A percentile compares a stretch with the other conserved stretches of the same genome.
These are phyloP conservation scores for Penicillium simplicissimum DNA, from an alignment of 495 filamentous ascomycete species.

Conservation along the genomic window DNA sequence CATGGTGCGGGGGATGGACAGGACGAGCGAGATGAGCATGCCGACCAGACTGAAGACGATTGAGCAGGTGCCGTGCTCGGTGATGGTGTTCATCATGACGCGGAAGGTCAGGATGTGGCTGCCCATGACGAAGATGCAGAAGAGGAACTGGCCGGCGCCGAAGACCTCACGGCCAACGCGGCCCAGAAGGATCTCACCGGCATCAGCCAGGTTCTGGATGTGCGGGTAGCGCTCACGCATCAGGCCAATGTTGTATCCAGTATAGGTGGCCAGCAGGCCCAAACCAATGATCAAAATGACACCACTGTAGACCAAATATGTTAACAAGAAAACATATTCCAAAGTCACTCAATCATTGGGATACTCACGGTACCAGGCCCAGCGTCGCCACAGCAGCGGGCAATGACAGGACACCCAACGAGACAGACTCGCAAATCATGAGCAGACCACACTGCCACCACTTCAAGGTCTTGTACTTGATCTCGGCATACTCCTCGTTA, in stretches of 20 bases:
- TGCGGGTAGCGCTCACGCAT: slow-evolving; percentile 68
- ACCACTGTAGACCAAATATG: slow-evolving; percentile 26
- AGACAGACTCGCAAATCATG: slow-evolving; percentile 71
- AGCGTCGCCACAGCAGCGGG: slow-evolving; percentile 63
- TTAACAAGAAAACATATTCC: too few relatives aligned
- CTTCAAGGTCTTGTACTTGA: slow-evolving; percentile 50
- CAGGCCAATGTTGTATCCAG: slow-evolving; percentile 73
- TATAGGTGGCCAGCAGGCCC: slow-evolving; percentile 72
- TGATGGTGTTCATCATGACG: slow-evolving; percentile 69
- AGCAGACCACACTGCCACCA: slow-evolving; percentile 53
- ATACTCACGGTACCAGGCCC: slow-evolving; percentile 57
- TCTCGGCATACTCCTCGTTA: slow-evolving; percentile 44
- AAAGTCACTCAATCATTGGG: too few relatives aligned
- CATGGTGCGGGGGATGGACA: slow-evolving; percentile 65
- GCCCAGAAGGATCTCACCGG: slow-evolving; percentile 44
- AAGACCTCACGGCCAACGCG: slow-evolving; percentile 63
- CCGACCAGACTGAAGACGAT: slow-evolving; percentile 68
- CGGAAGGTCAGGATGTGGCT: slow-evolving; percentile 72
- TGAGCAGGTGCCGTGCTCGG: slow-evolving; percentile 65
- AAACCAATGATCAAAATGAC: slow-evolving; percentile 63
- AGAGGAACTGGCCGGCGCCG: slow-evolving; percentile 63
- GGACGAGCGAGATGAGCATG: slow-evolving; percentile 58
- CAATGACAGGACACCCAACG: slow-evolving; percentile 66
- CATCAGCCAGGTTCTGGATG: slow-evolving; percentile 69
- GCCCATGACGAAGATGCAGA: slow-evolving; percentile 76